Conservation (phyloP, 257 asterid genomes). For the Parsonsia alboflavescens region DNA sequence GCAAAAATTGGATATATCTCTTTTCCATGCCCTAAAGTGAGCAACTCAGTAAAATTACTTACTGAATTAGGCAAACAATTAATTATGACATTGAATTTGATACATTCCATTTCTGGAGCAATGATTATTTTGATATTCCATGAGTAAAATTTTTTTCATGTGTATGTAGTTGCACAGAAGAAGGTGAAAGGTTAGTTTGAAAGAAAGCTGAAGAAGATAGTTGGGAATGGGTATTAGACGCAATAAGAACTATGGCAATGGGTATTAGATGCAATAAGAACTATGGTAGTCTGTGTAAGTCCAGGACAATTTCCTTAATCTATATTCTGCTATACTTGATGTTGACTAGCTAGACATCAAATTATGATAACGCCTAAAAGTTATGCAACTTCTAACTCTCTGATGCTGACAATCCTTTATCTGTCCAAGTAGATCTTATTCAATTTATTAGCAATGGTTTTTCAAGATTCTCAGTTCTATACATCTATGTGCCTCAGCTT, state of each 20-base stretch:
- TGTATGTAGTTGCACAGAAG: too few relatives aligned
- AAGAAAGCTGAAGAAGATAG: neutral
- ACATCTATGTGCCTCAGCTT: slow-evolving; percentile 47
- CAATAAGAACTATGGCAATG: neutral
- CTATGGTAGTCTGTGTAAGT: neutral
- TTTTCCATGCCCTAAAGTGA: too few relatives aligned
- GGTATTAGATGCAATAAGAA: too few relatives aligned
- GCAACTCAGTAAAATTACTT: too few relatives aligned
- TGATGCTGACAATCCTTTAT: neutral
- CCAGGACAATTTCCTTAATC: neutral
- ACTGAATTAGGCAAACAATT: too few relatives aligned
- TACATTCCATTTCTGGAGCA: too few relatives aligned
- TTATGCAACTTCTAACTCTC: neutral
- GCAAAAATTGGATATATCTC: too few relatives aligned
- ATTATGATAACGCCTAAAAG: neutral
- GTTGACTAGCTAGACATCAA: neutral
- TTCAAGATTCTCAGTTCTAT: neutral
- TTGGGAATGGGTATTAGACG: neutral
- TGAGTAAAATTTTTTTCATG: too few relatives aligned
- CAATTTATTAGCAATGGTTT: neutral
- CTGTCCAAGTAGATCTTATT: neutral
- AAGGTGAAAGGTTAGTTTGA: too few relatives aligned
- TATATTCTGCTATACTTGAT: neutral
- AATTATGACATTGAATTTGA: neutral
- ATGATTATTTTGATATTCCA: too few relatives aligned